phyloP scores from a whole-genome alignment of 2,329 filamentous ascomycete genomes.

The Neopestalotiopsis sp. region DNA sequence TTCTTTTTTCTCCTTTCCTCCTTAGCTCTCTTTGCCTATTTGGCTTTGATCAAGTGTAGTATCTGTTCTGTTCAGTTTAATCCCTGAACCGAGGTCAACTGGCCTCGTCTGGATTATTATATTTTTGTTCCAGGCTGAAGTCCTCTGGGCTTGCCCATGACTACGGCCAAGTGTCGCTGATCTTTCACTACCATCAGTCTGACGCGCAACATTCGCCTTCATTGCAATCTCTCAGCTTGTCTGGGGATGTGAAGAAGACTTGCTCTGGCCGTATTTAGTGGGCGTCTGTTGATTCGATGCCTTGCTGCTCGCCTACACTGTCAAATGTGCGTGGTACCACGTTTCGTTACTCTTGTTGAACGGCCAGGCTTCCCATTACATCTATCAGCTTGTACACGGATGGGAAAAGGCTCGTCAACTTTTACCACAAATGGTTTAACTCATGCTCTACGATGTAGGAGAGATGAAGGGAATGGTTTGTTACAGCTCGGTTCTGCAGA shows the following conservation, averaged over 20 bases:
- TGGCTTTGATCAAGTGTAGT: conserved; percentile 48
- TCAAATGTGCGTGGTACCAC: no score
- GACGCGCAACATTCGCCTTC: conserved; percentile 56
- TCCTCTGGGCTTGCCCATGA: conserved; percentile 69
- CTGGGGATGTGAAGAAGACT: conserved; percentile 54
- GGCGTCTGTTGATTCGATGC: no score
- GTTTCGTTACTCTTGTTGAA: no score
- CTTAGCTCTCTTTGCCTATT: conserved; percentile 49
- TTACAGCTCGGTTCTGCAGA: no score
- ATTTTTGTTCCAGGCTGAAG: conserved; percentile 59
- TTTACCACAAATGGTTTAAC: no score
- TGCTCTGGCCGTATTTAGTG: no score
- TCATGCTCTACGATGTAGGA: no score
- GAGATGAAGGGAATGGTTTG: no score
- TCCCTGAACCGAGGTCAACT: conserved; percentile 52
- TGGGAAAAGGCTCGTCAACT: no score
- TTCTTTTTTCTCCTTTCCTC: conserved; percentile 24
- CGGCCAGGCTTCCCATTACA: no score
- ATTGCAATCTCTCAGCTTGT: conserved; percentile 52
- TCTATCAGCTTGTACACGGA: no score
- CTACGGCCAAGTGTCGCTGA: conserved; percentile 63
- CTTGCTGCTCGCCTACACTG: background rate
- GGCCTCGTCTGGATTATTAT: conserved; percentile 53
- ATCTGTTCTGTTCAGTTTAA: conserved; percentile 76
- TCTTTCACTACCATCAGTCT: conserved; percentile 65